Evolutionary conservation across 2,329 filamentous ascomycete genomes (phyloP), one percentile per base, ranked within the genome.

Genomic region (Colletotrichum ledebouriae): DNA sequence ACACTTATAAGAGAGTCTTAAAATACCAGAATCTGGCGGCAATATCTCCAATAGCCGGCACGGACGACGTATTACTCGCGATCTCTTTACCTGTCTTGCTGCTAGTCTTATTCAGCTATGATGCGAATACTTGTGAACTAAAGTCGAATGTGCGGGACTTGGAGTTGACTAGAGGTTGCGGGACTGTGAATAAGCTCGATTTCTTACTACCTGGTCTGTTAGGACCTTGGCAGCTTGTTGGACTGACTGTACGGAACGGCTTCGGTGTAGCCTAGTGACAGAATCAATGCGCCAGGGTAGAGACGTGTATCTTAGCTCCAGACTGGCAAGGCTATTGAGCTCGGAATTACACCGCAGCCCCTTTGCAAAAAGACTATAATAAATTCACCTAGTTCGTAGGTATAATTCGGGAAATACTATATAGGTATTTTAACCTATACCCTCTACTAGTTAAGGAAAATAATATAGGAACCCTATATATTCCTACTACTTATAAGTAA

Each of bases 261-360:
- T 46, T 20, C n/a, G n/a, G 15, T 46, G 42, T 20, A 46, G 42
- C 15, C 3, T 11, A 46, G 42, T 46, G n/a, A 17, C 42, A 17
- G 42, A 15, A 46, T 46, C 20, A 11, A 46, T 46, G n/a, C 42
- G 42, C 42, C 42, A 46, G 42, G 42, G 42, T 17, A 46, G 42
- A 46, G 42, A 46, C 12, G n/a, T 46, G n/a, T 46, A 46, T 20
- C 42, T 17, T 20, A 46, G 42, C 42, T 17, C n/a, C n/a, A n/a
- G n/a, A 46, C 3, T 46, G n/a, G n/a, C n/a, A n/a, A n/a, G n/a
- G n/a, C n/a, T n/a, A n/a, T n/a, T n/a, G n/a, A n/a, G n/a, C n/a
- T n/a, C n/a, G n/a, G n/a, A n/a, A n/a, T n/a, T n/a, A n/a, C n/a
- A n/a, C n/a, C n/a, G n/a, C n/a, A n/a, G n/a, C n/a, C n/a, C n/a